Base-by-base conservation (phyloP, 148 eudicot species). In the Talinum fruticosum region DNA sequence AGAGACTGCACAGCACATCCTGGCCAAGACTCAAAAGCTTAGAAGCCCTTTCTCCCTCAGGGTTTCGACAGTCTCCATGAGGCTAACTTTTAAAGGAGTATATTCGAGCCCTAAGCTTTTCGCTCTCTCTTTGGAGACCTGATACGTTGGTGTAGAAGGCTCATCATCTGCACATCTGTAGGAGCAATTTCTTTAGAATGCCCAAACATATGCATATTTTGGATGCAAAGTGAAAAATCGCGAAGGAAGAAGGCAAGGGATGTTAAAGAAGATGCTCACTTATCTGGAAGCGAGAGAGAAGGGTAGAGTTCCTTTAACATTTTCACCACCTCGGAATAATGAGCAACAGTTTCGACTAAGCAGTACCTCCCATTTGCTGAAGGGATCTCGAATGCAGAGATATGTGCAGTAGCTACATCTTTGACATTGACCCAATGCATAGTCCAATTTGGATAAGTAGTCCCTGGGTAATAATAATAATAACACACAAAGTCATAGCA, bases 361-460 rank as follows among this genome's bases (percentile, higher is more conserved):
- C 86, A 83, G 61, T 88, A 90, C 75, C 94, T 84, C n/a, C 91
- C 94, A 70, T 51, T 78, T 12, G 94, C 91, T 3, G 87, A 84
- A 76, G 87, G 80, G 54, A 71, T 69, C 79, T 90, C 94, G 65
- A 81, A 88, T 67, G 94, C 94, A 74, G 19, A 75, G 34, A 90
- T 70, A 69, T 90, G 94, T 10, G 90, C 91, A 57, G 70, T 38
- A 6, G 84, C 89, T 15, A 88, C 88, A 83, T 90, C 91, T 70
- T 86, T 85, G 64, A 88, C 85, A 85, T 90, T 85, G 34, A 90
- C 90, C 78, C 69, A 83, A 34, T 74, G 54, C 44, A 76, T 72
- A 13, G 71, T 33, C 34, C 44, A 76, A 71, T 78, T 70, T 1
- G 83, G 37, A 64, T 64, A 41, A 41, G 47, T 41, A 38, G 44